Conservation (phyloP, 192 early-diverging fungal genomes). For the Gonapodya sp. region DNA sequence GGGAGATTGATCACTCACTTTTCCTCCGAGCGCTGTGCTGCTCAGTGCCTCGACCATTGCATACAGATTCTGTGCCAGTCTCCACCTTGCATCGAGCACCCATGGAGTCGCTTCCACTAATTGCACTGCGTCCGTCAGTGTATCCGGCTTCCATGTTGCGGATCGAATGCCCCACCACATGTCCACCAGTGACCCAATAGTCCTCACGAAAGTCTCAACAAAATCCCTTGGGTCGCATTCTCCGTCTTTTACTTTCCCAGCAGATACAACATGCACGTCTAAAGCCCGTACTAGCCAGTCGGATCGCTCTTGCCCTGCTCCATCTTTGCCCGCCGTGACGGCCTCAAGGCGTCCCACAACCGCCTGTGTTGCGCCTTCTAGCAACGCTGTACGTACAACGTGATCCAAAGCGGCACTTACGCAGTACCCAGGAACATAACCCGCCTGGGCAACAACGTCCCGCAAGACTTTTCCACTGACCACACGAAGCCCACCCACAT, state of each 20-base stretch:
- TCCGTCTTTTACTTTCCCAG: background rate
- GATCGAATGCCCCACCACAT: background rate
- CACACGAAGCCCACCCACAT: background rate
- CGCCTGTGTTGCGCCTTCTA: background rate
- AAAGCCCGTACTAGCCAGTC: background rate
- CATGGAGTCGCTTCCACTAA: background rate
- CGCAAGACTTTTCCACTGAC: background rate
- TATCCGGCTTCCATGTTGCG: background rate
- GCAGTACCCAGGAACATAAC: background rate
- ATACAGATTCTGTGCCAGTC: background rate
- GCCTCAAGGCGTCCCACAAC: background rate
- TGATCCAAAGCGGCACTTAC: background rate
- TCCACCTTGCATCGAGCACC: background rate
- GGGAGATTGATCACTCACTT: no score
- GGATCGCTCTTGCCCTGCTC: no score
- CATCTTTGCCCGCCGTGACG: background rate
- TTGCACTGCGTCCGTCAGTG: background rate
- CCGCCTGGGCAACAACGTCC: background rate
- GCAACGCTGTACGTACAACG: background rate
- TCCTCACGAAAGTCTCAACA: background rate
- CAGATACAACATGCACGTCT: background rate
- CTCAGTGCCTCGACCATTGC: background rate
- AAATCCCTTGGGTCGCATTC: background rate
- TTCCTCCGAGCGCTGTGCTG: no score
- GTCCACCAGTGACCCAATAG: background rate